Evolutionary conservation across 2,329 filamentous ascomycete genomes (phyloP).

Genomic region (Colletotrichum echinochloae): DNA sequence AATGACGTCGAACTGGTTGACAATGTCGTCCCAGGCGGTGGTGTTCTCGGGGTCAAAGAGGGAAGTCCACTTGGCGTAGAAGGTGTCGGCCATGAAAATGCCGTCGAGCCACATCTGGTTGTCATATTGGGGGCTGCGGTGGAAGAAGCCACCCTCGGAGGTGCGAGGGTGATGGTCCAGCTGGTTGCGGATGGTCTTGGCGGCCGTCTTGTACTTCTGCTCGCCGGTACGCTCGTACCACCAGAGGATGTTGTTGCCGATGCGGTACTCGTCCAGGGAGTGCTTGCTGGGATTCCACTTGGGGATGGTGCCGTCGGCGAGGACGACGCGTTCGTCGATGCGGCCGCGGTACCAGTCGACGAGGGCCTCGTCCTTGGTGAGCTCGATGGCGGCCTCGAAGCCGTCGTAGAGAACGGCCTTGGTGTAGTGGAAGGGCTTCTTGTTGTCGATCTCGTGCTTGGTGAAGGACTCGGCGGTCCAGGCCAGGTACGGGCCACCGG

Average conservation of each 20-base stretch:
- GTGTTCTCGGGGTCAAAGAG: slow-evolving; percentile 53
- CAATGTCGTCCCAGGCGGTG: slow-evolving; percentile 59
- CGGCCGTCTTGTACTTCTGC: slow-evolving; percentile 62
- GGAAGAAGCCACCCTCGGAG: slow-evolving; percentile 67
- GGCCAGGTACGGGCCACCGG: slow-evolving; percentile 47
- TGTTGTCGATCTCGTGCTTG: slow-evolving; percentile 51
- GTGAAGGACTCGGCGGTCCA: slow-evolving; percentile 63
- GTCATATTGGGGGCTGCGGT: slow-evolving; percentile 56
- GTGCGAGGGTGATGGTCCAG: slow-evolving; percentile 63
- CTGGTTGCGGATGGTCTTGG: slow-evolving; percentile 59
- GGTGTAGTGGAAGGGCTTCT: slow-evolving; percentile 57
- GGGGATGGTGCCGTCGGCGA: slow-evolving; percentile 58
- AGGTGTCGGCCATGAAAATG: slow-evolving; percentile 62
- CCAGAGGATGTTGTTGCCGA: slow-evolving; percentile 64
- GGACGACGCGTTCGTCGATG: slow-evolving; percentile 59
- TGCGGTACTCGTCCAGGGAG: slow-evolving; percentile 65
- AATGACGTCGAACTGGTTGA: slow-evolving; percentile 60
- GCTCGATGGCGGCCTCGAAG: slow-evolving; percentile 59
- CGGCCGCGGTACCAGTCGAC: slow-evolving; percentile 58
- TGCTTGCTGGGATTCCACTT: slow-evolving; percentile 50
- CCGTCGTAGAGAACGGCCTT: slow-evolving; percentile 61
- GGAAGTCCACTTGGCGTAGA: slow-evolving; percentile 56
- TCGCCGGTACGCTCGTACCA: slow-evolving; percentile 61
- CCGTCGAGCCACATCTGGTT: slow-evolving; percentile 71
- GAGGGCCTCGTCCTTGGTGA: slow-evolving; percentile 59